Conservation (phyloP, 2,329 filamentous ascomycete species). For the Parastagonospora nodorum region DNA sequence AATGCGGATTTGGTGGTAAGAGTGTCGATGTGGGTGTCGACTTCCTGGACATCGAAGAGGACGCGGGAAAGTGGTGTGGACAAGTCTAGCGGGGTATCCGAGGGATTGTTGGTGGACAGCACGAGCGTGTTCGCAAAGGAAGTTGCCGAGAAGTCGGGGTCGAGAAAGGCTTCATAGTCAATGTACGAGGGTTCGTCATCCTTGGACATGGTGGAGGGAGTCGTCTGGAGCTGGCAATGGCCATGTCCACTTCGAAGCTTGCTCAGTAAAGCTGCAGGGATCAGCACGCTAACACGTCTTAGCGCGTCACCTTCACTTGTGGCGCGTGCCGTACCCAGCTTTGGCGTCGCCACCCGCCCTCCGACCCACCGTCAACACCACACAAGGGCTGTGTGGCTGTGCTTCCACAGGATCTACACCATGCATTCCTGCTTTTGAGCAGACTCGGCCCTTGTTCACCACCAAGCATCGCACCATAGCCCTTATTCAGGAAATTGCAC, state of each 20-base stretch:
- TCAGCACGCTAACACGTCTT: neutral
- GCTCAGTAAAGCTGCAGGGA: conserved; percentile 4
- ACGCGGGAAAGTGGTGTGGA: conserved; percentile 92
- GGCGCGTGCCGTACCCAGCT: neutral
- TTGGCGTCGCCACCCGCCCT: too few relatives aligned
- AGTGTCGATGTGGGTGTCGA: conserved; percentile 92
- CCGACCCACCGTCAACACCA: too few relatives aligned
- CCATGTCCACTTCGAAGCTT: neutral
- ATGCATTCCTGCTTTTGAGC: too few relatives aligned
- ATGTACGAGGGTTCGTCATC: conserved; percentile 78
- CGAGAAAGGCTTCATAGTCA: conserved; percentile 90
- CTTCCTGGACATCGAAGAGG: conserved; percentile 94
- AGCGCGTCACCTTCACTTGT: neutral
- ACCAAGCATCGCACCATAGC: too few relatives aligned
- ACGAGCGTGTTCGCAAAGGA: conserved; percentile 89
- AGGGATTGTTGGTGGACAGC: conserved; percentile 86
- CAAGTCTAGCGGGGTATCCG: conserved; percentile 87
- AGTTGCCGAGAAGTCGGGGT: conserved; percentile 78
- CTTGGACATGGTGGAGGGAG: conserved; percentile 30
- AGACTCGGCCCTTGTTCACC: too few relatives aligned
- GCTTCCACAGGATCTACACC: too few relatives aligned
- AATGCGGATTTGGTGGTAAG: conserved; percentile 84
- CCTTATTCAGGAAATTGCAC: too few relatives aligned
- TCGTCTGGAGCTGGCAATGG: conserved; percentile 1
- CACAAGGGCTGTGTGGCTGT: too few relatives aligned